phyloP scores from a whole-genome alignment of 2,329 filamentous ascomycete species.

The Pseudogymnoascus sp. region DNA sequence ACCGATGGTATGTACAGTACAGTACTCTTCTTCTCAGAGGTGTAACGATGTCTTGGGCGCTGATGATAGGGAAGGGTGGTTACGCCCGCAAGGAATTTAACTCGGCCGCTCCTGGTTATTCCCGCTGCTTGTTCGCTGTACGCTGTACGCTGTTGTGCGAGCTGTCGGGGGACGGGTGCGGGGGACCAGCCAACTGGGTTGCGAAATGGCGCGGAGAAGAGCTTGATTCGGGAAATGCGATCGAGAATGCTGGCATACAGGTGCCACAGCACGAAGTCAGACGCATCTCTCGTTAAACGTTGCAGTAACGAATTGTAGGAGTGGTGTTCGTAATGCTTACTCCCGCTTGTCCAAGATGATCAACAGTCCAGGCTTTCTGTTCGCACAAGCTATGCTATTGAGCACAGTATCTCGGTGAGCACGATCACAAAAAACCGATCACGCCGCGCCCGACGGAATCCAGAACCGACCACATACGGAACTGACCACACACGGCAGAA shows the following conservation, averaged over 20 bases:
- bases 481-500: neutral
- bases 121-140: neutral
- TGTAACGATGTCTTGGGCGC: neutral
- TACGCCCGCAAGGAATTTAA: constrained; percentile 1
- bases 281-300: neutral
- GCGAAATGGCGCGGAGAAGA: neutral
- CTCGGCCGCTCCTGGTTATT: neutral
- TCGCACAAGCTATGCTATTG: neutral
- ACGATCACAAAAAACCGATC: neutral
- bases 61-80: neutral
- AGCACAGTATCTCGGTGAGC: neutral
- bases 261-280: neutral
- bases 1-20: neutral
- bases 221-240: neutral
- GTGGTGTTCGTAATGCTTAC: neutral
- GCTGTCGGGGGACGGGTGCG: neutral
- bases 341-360: neutral
- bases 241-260: neutral
- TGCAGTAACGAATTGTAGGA: neutral
- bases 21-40: neutral
- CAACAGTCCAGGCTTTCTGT: neutral
- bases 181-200: neutral
- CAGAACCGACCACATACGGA: neutral
- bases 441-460: neutral
- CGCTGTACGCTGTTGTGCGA: neutral